phyloP scores from a whole-genome alignment of 2,329 filamentous ascomycete genomes.

The Colletotrichum higginsianum region DNA sequence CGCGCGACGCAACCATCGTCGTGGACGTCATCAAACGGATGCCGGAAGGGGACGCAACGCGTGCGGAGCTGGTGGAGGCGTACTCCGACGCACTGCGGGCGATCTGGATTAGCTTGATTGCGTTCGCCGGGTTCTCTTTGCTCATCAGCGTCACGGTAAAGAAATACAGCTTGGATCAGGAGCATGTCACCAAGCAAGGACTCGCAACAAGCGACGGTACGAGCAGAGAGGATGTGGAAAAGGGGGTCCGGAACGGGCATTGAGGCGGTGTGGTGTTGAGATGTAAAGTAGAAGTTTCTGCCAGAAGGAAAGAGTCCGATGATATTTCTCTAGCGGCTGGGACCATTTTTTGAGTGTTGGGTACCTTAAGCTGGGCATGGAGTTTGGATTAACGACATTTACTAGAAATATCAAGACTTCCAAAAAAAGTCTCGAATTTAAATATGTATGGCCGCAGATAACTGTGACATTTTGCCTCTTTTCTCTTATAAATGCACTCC shows the following conservation, averaged over 20 bases:
- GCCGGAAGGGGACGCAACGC: constrained; percentile 45
- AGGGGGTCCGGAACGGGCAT: not conserved
- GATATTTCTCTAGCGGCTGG: not conserved
- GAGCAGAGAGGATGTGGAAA: constrained; percentile 20
- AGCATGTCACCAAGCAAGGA: constrained; percentile 50
- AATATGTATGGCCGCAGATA: not conserved
- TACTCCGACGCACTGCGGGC: constrained; percentile 52
- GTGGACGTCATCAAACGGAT: constrained; percentile 72
- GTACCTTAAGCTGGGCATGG: not conserved
- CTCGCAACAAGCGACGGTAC: constrained; percentile 43
- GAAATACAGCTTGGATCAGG: constrained; percentile 50
- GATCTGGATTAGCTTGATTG: constrained; percentile 53
- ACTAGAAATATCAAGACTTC: not conserved
- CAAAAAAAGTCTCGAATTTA: too few relatives aligned
- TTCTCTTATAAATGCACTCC: too few relatives aligned
- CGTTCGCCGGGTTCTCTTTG: constrained; percentile 48
- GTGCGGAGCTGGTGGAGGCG: constrained; percentile 48
- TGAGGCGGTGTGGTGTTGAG: not conserved
- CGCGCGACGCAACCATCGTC: constrained; percentile 70
- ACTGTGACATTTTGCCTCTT: not conserved
- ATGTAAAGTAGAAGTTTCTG: not conserved
- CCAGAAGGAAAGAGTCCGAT: not conserved
- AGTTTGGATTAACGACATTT: not conserved
- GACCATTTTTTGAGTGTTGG: not conserved
- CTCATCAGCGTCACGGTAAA: constrained; percentile 52